These are phyloP conservation scores for Chrysanthemum seticuspe DNA, from an alignment of 129 eudicot species.

Conservation along the genomic window DNA sequence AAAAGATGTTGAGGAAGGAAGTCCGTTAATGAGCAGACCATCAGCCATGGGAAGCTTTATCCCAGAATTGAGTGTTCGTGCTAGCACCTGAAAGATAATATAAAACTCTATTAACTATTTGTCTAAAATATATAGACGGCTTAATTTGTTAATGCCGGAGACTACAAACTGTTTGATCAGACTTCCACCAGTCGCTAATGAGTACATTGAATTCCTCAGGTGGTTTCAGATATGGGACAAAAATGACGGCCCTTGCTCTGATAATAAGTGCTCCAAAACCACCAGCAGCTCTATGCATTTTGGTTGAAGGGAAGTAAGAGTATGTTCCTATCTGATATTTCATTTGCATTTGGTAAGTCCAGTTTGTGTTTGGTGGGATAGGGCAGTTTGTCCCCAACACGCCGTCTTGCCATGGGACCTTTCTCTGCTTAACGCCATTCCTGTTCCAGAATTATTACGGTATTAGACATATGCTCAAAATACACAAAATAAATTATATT, in stretches of 20 bases:
- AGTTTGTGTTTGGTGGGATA: conserved; percentile 66
- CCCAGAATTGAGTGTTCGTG: conserved; percentile 55
- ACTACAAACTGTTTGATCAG: conserved; percentile 61
- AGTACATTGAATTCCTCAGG: conserved; percentile 52
- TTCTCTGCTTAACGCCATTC: conserved; percentile 82
- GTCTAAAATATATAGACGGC: neutral
- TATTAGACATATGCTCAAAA: conserved; percentile 7
- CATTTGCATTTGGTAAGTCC: conserved; percentile 76
- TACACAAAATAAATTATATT: neutral
- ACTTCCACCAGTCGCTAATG: conserved; percentile 76
- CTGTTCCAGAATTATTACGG: conserved; percentile 31
- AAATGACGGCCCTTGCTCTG: conserved; percentile 51
- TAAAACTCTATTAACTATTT: neutral
- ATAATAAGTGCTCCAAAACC: conserved; percentile 66
- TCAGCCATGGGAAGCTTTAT: conserved; percentile 53
- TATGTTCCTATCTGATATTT: conserved; percentile 83
- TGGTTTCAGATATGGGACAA: conserved; percentile 68
- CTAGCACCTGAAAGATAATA: conserved; percentile 47
- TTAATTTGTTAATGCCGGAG: neutral
- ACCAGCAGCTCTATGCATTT: conserved; percentile 78
- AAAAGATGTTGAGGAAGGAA: conserved; percentile 27
- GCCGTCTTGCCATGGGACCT: conserved; percentile 87
- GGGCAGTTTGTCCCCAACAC: conserved; percentile 90
- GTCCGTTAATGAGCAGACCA: conserved; percentile 75
- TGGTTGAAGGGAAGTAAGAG: conserved; percentile 69